phyloP scores from a whole-genome alignment of 257 asterid genomes.

The Solanum lignicaule region DNA sequence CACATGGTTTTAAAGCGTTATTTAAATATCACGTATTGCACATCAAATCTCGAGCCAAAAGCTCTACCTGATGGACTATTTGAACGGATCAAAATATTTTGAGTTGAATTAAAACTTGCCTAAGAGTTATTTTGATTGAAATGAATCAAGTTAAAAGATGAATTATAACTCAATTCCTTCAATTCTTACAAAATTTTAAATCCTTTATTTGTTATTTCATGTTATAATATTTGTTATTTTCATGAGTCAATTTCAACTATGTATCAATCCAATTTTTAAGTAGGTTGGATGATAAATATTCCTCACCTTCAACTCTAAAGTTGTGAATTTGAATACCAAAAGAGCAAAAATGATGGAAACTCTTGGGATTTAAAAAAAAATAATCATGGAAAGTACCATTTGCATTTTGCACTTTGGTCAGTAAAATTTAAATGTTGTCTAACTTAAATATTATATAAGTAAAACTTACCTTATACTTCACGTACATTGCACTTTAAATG shows the following conservation, averaged over 20 bases:
- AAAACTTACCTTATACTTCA: neutral
- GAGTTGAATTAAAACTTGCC: neutral
- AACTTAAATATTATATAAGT: neutral
- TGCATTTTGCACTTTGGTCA: neutral
- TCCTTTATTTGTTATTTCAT: neutral
- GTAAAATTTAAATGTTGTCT: neutral
- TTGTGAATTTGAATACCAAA: neutral
- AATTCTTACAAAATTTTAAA: neutral
- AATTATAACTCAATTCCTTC: neutral
- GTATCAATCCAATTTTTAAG: neutral
- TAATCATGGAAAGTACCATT: neutral
- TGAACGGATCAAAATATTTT: neutral
- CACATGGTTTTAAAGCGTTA: neutral
- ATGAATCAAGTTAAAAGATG: neutral
- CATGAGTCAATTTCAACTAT: neutral
- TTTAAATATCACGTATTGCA: neutral
- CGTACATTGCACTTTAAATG: neutral
- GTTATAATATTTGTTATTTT: neutral
- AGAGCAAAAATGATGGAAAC: neutral
- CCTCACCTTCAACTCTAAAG: neutral
- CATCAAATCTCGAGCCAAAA: neutral
- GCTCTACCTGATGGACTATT: neutral
- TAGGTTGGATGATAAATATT: neutral
- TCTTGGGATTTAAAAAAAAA: neutral
- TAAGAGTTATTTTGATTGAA: neutral